These are phyloP conservation scores for Spathaspora arborariae DNA, from an alignment of 805 yeast genomes.

Conservation along the genomic window DNA sequence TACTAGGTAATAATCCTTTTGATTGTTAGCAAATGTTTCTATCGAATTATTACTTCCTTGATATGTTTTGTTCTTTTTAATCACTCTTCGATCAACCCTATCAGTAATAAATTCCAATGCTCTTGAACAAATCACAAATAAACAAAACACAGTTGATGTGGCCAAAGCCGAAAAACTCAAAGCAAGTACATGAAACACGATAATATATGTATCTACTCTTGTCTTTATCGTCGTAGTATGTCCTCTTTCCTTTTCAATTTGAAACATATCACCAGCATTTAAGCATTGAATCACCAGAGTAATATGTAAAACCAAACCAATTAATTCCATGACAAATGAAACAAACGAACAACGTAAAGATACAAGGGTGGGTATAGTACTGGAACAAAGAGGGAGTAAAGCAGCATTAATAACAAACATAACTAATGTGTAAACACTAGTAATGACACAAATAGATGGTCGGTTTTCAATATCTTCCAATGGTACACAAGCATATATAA, in stretches of 20 bases:
- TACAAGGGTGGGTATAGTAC: constrained; percentile 14
- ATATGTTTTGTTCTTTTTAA: not conserved
- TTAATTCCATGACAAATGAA: constrained; percentile 16
- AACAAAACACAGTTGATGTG: constrained; percentile 9
- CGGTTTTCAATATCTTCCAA: constrained; percentile 31
- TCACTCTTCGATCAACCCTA: constrained; percentile 14
- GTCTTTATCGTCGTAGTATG: constrained; percentile 11
- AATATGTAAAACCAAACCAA: constrained; percentile 16
- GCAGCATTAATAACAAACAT: constrained; percentile 18
- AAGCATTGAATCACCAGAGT: constrained; percentile 17
- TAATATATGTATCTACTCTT: constrained; percentile 28
- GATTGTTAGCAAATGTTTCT: not conserved
- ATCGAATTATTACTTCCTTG: constrained; percentile 1
- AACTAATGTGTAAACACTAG: constrained; percentile 17
- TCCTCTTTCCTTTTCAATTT: constrained; percentile 15
- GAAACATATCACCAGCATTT: constrained; percentile 21
- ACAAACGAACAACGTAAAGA: constrained; percentile 15
- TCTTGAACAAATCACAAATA: constrained; percentile 10
- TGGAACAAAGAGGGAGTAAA: constrained; percentile 20
- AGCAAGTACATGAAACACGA: constrained; percentile 16
- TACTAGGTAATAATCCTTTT: constrained; percentile 4
- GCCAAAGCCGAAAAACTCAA: constrained; percentile 15
- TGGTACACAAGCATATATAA: constrained; percentile 28
- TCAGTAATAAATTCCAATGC: constrained; percentile 20
- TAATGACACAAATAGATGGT: constrained; percentile 21